Percentiles rank a stretch among this genome's conserved stretches.
phyloP scores from a whole-genome alignment of 2,329 filamentous ascomycete species.

The Drechslerella stenobrocha region DNA sequence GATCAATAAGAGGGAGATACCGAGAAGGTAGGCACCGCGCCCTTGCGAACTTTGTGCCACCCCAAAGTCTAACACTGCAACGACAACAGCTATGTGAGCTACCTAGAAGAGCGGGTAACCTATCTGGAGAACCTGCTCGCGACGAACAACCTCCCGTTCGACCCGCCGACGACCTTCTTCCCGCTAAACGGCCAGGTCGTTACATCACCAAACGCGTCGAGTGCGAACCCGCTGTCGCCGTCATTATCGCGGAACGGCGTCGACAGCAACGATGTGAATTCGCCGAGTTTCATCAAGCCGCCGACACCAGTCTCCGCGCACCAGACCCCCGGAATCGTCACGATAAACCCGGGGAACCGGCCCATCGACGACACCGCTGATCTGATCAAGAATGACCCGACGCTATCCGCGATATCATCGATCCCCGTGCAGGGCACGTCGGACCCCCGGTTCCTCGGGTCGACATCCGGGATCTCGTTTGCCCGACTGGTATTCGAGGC shows the following conservation, averaged over 20 bases:
- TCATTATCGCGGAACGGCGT: conserved; percentile 34
- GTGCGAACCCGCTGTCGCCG: conserved; percentile 23
- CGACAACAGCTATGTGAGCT: conserved; percentile 73
- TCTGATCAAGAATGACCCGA: conserved; percentile 54
- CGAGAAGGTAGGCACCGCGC: conserved; percentile 72
- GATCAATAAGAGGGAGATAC: conserved; percentile 93
- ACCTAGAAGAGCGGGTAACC: conserved; percentile 81
- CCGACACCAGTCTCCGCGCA: conserved; percentile 34
- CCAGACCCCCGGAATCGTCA: conserved; percentile 37
- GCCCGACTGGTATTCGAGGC: conserved; percentile 91
- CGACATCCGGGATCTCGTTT: conserved; percentile 89
- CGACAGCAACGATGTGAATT: conserved; percentile 25
- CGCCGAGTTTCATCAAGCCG: conserved; percentile 40
- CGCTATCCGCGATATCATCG: conserved; percentile 34
- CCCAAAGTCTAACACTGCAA: conserved; percentile 9
- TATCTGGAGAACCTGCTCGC: conserved; percentile 78
- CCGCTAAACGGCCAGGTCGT: conserved; percentile 67
- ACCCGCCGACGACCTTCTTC: conserved; percentile 60
- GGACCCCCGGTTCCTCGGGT: conserved; percentile 78
- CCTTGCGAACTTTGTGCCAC: too few species aligned
- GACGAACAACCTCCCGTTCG: conserved; percentile 71
- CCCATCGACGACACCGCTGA: conserved; percentile 52
- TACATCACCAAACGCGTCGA: conserved; percentile 55
- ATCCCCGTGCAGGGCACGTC: conserved; percentile 65
- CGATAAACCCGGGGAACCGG: conserved; percentile 50